phyloP scores from a whole-genome alignment of 176 grass and related monocot genomes.

The Alopecurus myosuroides region DNA sequence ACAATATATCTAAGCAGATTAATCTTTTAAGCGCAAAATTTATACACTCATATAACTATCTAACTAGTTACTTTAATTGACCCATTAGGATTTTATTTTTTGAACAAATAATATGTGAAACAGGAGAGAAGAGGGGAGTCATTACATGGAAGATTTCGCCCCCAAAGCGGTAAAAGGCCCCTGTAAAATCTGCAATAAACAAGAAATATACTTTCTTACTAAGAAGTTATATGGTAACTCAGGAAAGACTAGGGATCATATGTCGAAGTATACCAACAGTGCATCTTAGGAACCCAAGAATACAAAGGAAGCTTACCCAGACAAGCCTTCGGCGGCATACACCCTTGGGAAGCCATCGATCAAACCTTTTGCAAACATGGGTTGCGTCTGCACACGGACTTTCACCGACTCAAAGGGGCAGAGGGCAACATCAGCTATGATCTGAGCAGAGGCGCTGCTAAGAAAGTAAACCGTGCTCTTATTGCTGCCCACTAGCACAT shows the following conservation, averaged over 20 bases:
- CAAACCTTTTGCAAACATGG: constrained; percentile 83
- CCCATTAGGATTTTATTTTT: constrained; percentile 8
- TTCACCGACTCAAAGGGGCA: constrained; percentile 92
- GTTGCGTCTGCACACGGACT: constrained; percentile 87
- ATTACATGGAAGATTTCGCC: constrained; percentile 96
- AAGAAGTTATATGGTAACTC: not conserved
- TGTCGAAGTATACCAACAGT: not conserved
- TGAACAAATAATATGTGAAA: not conserved
- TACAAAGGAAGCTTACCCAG: constrained; percentile 52
- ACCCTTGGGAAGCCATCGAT: constrained; percentile 88
- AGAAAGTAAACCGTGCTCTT: constrained; percentile 70
- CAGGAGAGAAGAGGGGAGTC: not conserved
- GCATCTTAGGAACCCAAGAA: not conserved
- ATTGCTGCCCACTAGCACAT: constrained; percentile 49
- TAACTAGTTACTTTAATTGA: not conserved
- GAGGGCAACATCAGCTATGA: constrained; percentile 90
- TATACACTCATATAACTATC: not conserved
- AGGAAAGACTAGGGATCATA: not conserved
- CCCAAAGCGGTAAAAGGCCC: constrained; percentile 90
- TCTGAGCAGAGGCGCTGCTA: constrained; percentile 92
- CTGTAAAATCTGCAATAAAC: constrained; percentile 77
- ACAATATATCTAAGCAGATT: not conserved
- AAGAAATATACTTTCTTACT: not conserved
- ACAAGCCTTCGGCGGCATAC: constrained; percentile 84
- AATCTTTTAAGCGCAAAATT: not conserved